Conservation (phyloP, 1,139 yeast genomes). For the Debaryomycetaceae sp. region DNA sequence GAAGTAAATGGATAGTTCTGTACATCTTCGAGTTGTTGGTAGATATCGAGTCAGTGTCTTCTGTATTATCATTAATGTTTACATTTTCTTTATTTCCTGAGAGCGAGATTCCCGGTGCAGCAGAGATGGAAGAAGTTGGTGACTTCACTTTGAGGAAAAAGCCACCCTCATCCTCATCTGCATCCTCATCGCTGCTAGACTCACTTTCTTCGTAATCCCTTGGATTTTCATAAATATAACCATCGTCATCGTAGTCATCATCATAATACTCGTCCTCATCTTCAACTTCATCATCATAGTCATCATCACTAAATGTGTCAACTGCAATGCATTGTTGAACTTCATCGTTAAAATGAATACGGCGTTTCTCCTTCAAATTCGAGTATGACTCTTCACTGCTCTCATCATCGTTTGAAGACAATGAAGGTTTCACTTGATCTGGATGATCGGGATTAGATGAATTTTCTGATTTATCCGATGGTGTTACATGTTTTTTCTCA, state of each 20-base stretch:
- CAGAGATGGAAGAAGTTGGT: conserved; percentile 29
- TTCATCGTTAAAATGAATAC: conserved; percentile 85
- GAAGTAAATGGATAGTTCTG: conserved; percentile 67
- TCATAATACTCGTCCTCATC: conserved; percentile 13
- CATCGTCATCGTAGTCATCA: conserved; percentile 15
- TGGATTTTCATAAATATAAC: conserved; percentile 11
- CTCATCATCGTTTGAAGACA: neutral
- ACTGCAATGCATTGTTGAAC: conserved; percentile 90
- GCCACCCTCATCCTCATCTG: conserved; percentile 66
- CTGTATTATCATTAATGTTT: conserved; percentile 14
- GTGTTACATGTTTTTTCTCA: neutral
- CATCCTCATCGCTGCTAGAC: conserved; percentile 43
- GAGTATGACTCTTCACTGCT: conserved; percentile 1
- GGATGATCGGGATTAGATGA: neutral
- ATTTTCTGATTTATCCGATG: neutral
- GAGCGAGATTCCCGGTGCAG: conserved; percentile 15
- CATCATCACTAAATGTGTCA: conserved; percentile 36
- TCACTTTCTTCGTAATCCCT: conserved; percentile 22
- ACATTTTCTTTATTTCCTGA: conserved; percentile 5
- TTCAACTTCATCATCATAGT: conserved; percentile 14
- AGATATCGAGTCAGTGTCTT: conserved; percentile 28
- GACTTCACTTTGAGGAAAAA: conserved; percentile 58
- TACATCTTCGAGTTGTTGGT: conserved; percentile 25
- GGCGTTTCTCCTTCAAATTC: conserved; percentile 40
- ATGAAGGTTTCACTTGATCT: neutral